Conservation (phyloP, 352 stramenopile genomes). For the Phytopythium mirpurense region DNA sequence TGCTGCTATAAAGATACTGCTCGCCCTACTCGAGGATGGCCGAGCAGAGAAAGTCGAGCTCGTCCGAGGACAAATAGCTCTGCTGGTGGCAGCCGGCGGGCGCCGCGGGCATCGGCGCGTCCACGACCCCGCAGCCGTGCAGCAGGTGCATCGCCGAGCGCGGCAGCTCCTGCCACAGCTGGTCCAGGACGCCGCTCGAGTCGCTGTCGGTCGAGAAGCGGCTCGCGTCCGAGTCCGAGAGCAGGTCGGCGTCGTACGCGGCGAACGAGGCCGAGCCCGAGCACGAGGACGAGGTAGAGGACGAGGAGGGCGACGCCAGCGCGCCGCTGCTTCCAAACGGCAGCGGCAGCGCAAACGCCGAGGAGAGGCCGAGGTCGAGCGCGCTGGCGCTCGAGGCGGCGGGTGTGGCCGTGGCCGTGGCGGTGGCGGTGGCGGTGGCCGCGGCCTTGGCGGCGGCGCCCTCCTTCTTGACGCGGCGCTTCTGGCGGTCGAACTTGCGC, state of each 20-base stretch:
- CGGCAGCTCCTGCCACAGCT: slow-evolving; percentile 53
- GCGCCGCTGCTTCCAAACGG: slow-evolving; percentile 5
- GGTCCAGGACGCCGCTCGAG: slow-evolving; percentile 40
- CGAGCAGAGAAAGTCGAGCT: slow-evolving; percentile 84
- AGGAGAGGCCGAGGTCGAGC: slow-evolving; percentile 13
- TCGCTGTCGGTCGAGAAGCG: slow-evolving; percentile 57
- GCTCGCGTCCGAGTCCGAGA: slow-evolving; percentile 68
- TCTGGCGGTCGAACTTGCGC: slow-evolving; percentile 87
- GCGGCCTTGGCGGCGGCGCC: slow-evolving; percentile 12
- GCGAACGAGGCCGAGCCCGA: slow-evolving; percentile 21
- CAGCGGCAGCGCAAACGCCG: slow-evolving; percentile 14
- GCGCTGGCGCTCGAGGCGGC: neutral
- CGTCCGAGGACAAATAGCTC: slow-evolving; percentile 66
- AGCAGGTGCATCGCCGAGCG: slow-evolving; percentile 17
- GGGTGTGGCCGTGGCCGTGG: neutral
- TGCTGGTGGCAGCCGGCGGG: slow-evolving; percentile 25
- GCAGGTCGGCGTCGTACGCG: slow-evolving; percentile 41
- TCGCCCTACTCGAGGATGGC: slow-evolving; percentile 64
- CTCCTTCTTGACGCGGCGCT: slow-evolving; percentile 61
- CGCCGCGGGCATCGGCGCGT: slow-evolving; percentile 14
- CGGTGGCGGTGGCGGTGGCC: neutral
- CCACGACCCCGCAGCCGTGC: slow-evolving; percentile 6
- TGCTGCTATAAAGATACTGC: slow-evolving; percentile 3
- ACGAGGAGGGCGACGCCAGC: slow-evolving; percentile 17
- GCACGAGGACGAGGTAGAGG: slow-evolving; percentile 21